Evolutionary conservation across 805 yeast species (phyloP), one percentile per base, ranked within the genome.

Genomic region (Candida taoyuanica): DNA sequence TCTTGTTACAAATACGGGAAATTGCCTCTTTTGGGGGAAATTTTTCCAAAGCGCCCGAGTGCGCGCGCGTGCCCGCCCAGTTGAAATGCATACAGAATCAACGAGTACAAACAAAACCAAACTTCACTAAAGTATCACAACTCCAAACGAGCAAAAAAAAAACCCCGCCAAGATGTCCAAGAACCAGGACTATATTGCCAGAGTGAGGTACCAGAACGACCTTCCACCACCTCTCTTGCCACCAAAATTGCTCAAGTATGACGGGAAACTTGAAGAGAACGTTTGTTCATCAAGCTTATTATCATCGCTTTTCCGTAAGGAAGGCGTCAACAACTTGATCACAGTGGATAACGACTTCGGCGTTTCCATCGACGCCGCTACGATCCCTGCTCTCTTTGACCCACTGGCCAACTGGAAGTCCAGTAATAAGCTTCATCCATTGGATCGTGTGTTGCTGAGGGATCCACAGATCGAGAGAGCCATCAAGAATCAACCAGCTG

Each of bases 141-240:
- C n/a, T n/a, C n/a, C n/a, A n/a, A n/a, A n/a, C n/a, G n/a, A n/a
- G n/a, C n/a, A n/a, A n/a, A n/a, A n/a, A n/a, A n/a, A n/a, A n/a
- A n/a, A n/a, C n/a, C n/a, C n/a, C n/a, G n/a, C n/a, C n/a, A n/a
- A n/a, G n/a, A 70, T 72, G 70, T 64, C 71, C 1, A 64, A 56
- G 46, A 76, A 79, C 58, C 89, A 82, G 56, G 89, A 83, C 40
- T 84, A 80, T 54, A 78, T 84, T 39, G 94, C 95, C 32, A 81
- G 83, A 50, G 76, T 84, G 37, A 74, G 95, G 55, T 91, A 88
- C 60, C 76, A 76, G 42, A 93, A 93, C 59, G 84, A 78, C 53
- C 69, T 93, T 17, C 98, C 98, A 5, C 89, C 96, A 2, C 98
- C 98, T 8, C 83, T 91, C 17, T 71, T 93, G 44, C 87, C 95